phyloP scores from a whole-genome alignment of 768 basidiomycete species.

The Suillus brevipes region DNA sequence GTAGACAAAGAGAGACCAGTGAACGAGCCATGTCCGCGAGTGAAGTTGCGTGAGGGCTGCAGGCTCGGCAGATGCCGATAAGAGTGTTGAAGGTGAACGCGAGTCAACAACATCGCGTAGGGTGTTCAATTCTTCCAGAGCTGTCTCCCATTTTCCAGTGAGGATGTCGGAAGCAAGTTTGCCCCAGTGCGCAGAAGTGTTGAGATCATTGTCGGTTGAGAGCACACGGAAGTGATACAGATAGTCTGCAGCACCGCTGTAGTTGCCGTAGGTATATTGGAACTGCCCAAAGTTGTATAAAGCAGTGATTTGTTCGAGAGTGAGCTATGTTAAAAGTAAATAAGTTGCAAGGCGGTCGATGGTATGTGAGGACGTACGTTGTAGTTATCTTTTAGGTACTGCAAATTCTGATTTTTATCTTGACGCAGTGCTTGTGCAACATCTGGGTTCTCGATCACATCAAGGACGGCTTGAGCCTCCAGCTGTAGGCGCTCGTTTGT shows the following conservation, averaged over 20 bases:
- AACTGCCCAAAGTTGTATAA: conserved; percentile 98
- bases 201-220: conserved; percentile 89
- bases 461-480: conserved; percentile 89
- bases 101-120: conserved; percentile 92
- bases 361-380: conserved; percentile 50
- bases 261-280: conserved; percentile 98
- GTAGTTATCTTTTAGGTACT: conserved; percentile 92
- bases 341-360: conserved; percentile 9
- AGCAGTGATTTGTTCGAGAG: conserved; percentile 91
- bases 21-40: conserved; percentile 93
- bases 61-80: conserved; percentile 49
- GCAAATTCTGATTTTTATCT: conserved; percentile 96
- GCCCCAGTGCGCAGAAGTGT: conserved; percentile 97
- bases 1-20: conserved; percentile 98
- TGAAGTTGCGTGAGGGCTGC: conserved; percentile 87
- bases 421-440: conserved; percentile 92
- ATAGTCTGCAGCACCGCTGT: conserved; percentile 95
- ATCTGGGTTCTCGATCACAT: conserved; percentile 96
- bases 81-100: conserved; percentile 54
- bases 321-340: conserved; percentile 57
- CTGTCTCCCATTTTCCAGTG: conserved; percentile 92
- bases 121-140: conserved; percentile 91
- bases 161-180: conserved; percentile 97
- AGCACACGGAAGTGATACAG: conserved; percentile 98
- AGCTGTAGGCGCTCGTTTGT: conserved; percentile 84